Base-by-base conservation (phyloP, 495 filamentous ascomycete genomes). In the Lineolata rhizophorae region DNA sequence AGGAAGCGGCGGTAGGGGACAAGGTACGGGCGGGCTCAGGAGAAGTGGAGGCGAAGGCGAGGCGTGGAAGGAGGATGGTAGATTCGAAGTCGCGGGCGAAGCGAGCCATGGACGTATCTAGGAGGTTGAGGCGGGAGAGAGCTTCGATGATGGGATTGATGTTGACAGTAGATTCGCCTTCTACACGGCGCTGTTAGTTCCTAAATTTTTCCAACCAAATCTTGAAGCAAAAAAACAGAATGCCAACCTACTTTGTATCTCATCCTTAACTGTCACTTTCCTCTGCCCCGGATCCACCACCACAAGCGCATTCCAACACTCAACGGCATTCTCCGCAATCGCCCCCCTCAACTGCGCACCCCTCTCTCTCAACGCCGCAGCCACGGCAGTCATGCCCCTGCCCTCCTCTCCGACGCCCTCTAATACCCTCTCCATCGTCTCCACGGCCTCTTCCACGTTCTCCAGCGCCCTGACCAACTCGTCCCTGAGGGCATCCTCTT, bases 381-480 rank as follows among this genome's bases (percentile, higher is more conserved):
- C 43, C 3, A 53, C 45, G 17, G 43, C 37, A 3, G 56, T 44
- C 29, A 39, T 44, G 18, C 38, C 37, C 25, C 49, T 30, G 13
- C 16, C 18, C 5, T 21, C 18, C 32, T n/a, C 52, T 39, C 11
- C 57, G 34, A 2, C 28, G 31, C 4, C 31, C 40, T 9, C 53
- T 34, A 20, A 39, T 57, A 25, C 47, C 42, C 35, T 70, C 64
- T 3, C 8, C 18, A 15, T 15, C 15, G 16, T 18, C 14, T 22
- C 30, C 30, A 32, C 5, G n/a, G 62, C 66, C 29, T 64, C 45
- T 20, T 62, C 55, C 9, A 78, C 44, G 4, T 55, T 46, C 5
- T 51, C n/a, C n/a, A n/a, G n/a, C 45, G 55, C 49, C 14, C 42
- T 35, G 17, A 35, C 29, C 18, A 58, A 24, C 4, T 45, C 24